These are phyloP conservation scores for Talaromyces wortmannii DNA, from an alignment of 495 filamentous ascomycete genomes.

Conservation along the genomic window DNA sequence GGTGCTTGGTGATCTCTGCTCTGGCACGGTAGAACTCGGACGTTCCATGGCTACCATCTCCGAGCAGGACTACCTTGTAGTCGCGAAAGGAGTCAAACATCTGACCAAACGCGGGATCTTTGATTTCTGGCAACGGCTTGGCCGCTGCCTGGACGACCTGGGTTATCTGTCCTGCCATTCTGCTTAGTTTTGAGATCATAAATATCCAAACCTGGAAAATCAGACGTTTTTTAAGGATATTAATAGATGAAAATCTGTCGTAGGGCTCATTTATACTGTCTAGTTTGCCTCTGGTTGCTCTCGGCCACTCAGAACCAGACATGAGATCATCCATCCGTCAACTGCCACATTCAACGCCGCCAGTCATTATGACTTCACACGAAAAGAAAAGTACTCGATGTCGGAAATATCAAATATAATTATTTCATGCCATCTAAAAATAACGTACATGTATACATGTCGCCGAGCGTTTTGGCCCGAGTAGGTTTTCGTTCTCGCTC, in stretches of 20 bases:
- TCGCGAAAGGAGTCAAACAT: constrained; percentile 36
- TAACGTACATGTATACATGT: no score
- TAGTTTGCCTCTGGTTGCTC: background rate
- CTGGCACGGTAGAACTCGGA: constrained; percentile 53
- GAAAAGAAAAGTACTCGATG: background rate
- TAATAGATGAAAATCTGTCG: background rate
- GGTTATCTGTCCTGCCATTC: constrained; percentile 13
- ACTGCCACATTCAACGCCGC: constrained; percentile 1
- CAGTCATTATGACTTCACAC: constrained; percentile 13
- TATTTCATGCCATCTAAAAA: no score
- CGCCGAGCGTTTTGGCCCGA: no score
- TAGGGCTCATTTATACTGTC: background rate
- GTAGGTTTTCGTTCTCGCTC: no score
- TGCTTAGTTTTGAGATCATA: background rate
- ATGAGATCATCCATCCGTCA: constrained; percentile 22
- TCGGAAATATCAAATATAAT: no score
- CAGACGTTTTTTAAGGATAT: background rate
- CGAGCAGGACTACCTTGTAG: constrained; percentile 45
- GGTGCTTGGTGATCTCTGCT: constrained; percentile 46
- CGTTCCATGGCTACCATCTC: constrained; percentile 52
- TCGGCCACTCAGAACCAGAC: background rate
- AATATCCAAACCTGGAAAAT: background rate
- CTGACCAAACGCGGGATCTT: constrained; percentile 25
- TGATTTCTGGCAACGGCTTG: constrained; percentile 32
- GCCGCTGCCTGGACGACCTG: constrained; percentile 27